Base-by-base conservation (phyloP, 2,329 filamentous ascomycete species). In the Chaetomium olivaceum region DNA sequence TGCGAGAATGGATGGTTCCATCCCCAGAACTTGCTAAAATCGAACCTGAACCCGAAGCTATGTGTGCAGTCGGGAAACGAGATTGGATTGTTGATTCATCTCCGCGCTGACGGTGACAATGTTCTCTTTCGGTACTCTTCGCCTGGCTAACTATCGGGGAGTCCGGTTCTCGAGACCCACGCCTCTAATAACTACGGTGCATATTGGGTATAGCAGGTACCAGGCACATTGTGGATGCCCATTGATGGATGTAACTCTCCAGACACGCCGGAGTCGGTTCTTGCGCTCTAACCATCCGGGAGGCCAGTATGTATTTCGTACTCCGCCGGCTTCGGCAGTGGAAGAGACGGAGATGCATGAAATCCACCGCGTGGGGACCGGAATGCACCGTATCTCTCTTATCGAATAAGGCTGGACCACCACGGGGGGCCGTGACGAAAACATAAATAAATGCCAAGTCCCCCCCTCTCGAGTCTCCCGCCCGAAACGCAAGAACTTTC, bases 341-440 rank as follows among this genome's bases (percentile, higher is more conserved):
- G 46, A 48, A 19, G 46, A 11, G 48, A 27, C 48, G 48, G 48
- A 51, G n/a, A 48, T 48, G 14, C 31, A 33, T 33, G 14, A 39
- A 23, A 23, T 48, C 46, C 46, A 48, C 46, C 23, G 55, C 23
- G 55, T 57, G 55, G 52, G 58, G 54, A 31, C 62, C 58, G 63
- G 63, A 25, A 58, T 27, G 58, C 58, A 65, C 54, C 60, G 60
- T 62, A 62, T 61, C 59, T 61, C n/a, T 29, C 14, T 27, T 50
- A 21, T 27, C 25, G 9, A 19, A 16, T 16, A 25, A 9, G 39
- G 25, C 25, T 21, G 43, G n/a, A 23, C 14, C 36, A 43, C 16
- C n/a, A 48, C n/a, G 43, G 43, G 19, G 19, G 12, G 11, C 57
- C 12, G 33, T 58, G 56, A 48, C 56, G 16, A 58, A 59, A 59